A percentile compares a stretch with the other conserved stretches of the same genome.
These are phyloP conservation scores for Puccinia triticina DNA, from an alignment of 1,284 basidiomycete genomes.

Conservation along the genomic window DNA sequence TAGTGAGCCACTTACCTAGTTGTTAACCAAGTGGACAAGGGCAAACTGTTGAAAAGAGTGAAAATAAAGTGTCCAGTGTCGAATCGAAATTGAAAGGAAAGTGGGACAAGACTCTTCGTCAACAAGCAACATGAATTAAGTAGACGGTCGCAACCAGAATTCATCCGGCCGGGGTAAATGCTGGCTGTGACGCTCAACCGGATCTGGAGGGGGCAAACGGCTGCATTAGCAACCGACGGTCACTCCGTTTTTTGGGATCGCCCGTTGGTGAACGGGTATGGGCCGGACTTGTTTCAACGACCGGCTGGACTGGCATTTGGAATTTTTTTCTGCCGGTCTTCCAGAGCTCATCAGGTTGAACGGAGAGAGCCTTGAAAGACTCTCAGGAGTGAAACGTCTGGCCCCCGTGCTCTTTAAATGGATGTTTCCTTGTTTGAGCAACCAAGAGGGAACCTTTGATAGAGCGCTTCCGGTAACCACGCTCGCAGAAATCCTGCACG, in stretches of 20 bases:
- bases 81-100: slow-evolving; percentile 4
- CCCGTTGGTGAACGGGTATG: not conserved
- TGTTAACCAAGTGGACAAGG: not conserved
- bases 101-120: not conserved
- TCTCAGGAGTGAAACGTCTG: not conserved
- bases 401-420: not conserved
- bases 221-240: slow-evolving; percentile 18
- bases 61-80: not conserved
- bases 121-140: not conserved
- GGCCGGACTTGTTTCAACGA: slow-evolving; percentile 3
- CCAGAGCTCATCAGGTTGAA: not conserved
- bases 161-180: not conserved
- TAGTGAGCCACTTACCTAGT: not conserved
- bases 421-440: not conserved
- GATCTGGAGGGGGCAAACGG: not conserved
- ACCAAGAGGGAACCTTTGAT: not conserved
- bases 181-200: slow-evolving; percentile 16
- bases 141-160: not conserved
- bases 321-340: not conserved
- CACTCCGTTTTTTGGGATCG: not conserved
- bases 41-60: not conserved
- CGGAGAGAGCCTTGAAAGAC: not conserved
- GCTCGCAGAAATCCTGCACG: not conserved
- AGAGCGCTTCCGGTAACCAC: not conserved
- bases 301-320: not conserved